phyloP scores from a whole-genome alignment of 352 stramenopile species.

The Phytophthora pseudosyringae region DNA sequence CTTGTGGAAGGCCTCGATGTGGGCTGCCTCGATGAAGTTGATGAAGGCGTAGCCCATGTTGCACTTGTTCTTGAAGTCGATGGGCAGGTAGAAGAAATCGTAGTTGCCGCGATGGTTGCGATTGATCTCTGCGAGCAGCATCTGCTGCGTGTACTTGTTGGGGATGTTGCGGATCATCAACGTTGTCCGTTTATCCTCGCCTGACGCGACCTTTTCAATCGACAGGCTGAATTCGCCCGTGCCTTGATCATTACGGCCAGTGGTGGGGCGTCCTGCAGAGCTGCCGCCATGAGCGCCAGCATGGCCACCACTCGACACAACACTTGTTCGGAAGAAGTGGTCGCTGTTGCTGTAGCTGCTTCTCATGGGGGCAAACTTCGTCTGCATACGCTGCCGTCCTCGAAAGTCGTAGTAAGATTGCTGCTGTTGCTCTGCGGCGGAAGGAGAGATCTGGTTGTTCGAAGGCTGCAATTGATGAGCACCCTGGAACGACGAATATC shows the following conservation, averaged over 20 bases:
- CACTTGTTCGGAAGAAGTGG: constrained; percentile 25
- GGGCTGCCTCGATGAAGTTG: constrained; percentile 96
- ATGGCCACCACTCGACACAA: constrained; percentile 15
- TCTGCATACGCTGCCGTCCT: constrained; percentile 23
- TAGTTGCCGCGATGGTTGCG: constrained; percentile 92
- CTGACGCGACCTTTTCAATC: constrained; percentile 76
- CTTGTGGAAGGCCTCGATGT: constrained; percentile 82
- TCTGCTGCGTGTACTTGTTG: constrained; percentile 99
- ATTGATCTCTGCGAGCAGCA: constrained; percentile 98
- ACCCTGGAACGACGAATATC: constrained; percentile 36
- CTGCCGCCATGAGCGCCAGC: constrained; percentile 6
- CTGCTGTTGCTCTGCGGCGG: constrained; percentile 31
- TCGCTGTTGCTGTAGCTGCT: constrained; percentile 33
- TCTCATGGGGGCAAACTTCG: constrained; percentile 36
- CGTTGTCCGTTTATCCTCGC: constrained; percentile 96
- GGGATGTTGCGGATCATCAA: constrained; percentile 99
- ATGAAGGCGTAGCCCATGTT: constrained; percentile 99
- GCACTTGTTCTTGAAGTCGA: constrained; percentile 99
- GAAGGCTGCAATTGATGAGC: constrained; percentile 34
- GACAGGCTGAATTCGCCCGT: constrained; percentile 80
- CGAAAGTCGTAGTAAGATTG: constrained; percentile 36
- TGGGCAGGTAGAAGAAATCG: constrained; percentile 99
- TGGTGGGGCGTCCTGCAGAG: constrained; percentile 12
- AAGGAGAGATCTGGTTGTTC: constrained; percentile 32
- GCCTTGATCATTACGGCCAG: constrained; percentile 68